Evolutionary conservation across 345 rosid genomes (phyloP).

Genomic region (Citrus inodora): DNA sequence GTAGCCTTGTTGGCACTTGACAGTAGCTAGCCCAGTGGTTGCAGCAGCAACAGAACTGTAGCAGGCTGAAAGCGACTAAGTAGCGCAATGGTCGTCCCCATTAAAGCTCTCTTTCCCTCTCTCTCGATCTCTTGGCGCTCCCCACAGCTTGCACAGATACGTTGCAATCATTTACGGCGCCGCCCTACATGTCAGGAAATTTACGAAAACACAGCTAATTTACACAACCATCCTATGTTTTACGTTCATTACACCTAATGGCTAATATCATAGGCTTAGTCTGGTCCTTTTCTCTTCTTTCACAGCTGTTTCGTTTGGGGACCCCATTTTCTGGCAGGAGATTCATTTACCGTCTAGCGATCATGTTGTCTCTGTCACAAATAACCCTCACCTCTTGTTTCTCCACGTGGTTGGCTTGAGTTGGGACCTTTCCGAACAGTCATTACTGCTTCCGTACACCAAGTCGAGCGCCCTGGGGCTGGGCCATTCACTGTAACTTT

Average conservation of each 20-base stretch:
- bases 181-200: not conserved
- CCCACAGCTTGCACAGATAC: too few species aligned
- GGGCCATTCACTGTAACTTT: not conserved
- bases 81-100: too few species aligned
- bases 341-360: not conserved
- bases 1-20: too few species aligned
- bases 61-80: too few species aligned
- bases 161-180: not conserved
- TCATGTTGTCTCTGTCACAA: not conserved
- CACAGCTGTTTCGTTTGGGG: not conserved
- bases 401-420: not conserved
- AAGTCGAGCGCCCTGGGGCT: not conserved
- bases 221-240: not conserved
- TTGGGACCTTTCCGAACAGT: not conserved
- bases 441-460: not conserved
- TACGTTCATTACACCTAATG: not conserved
- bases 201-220: not conserved
- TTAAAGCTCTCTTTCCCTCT: too few species aligned
- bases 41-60: too few species aligned
- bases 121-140: too few species aligned
- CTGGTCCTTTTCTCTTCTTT: not conserved
- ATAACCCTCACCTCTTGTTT: not conserved
- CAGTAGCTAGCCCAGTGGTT: too few species aligned
- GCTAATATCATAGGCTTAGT: too few species aligned
- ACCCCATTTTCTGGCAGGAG: not conserved